Evolutionary conservation across 805 yeast species (phyloP).

Genomic region (Limtongia smithiae): DNA sequence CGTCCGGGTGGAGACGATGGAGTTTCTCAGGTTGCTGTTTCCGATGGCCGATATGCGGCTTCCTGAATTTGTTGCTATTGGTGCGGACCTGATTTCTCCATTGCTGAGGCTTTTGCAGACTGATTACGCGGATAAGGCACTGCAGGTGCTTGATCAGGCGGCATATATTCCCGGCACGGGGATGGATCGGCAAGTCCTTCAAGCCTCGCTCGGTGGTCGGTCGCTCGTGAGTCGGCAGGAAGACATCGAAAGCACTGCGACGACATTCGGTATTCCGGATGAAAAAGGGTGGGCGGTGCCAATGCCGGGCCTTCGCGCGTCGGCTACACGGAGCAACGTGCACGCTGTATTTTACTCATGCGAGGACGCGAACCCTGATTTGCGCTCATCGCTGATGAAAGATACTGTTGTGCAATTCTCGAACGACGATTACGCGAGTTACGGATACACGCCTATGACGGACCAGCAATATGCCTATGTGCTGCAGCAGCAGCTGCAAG

Average conservation of each 20-base stretch:
- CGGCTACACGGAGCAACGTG: constrained; percentile 84
- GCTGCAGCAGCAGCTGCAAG: no score
- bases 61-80: constrained; percentile 80
- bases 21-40: constrained; percentile 65
- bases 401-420: constrained; percentile 34
- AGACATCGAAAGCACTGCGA: constrained; percentile 80
- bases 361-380: constrained; percentile 40
- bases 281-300: constrained; percentile 97
- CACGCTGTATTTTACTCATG: constrained; percentile 94
- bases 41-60: constrained; percentile 72
- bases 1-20: constrained; percentile 79
- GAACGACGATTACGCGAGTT: constrained; percentile 42
- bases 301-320: constrained; percentile 87
- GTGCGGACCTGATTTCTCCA: constrained; percentile 94
- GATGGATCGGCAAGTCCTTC: constrained; percentile 82
- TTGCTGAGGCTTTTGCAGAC: constrained; percentile 73
- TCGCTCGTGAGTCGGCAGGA: constrained; percentile 52
- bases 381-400: constrained; percentile 27
- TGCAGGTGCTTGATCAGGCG: constrained; percentile 85
- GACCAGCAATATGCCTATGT: neutral
- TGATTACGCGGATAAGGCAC: constrained; percentile 81
- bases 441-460: constrained; percentile 6
- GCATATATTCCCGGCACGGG: constrained; percentile 83
- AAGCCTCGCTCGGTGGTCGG: constrained; percentile 85
- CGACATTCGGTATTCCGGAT: constrained; percentile 90